Base-by-base conservation (phyloP, 768 basidiomycete species). In the Neoboletus subvelutipes region DNA sequence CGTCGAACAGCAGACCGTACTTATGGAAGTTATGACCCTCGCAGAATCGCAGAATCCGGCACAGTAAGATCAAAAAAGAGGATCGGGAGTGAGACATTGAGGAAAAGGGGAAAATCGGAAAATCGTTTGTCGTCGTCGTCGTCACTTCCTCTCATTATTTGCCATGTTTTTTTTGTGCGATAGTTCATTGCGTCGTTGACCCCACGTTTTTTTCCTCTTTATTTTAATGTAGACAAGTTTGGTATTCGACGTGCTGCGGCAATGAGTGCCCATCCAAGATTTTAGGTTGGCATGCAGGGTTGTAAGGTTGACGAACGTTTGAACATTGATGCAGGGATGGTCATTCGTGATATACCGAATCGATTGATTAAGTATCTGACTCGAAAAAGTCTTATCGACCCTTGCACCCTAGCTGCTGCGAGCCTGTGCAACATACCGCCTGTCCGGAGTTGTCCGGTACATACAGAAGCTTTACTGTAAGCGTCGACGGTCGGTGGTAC, bases 21-120 rank as follows among this genome's bases (percentile, higher is more conserved):
- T 93, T 55, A 92, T 92, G 88, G 91, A 94, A 67, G 83, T 92
- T 57, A 90, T 92, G 88, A 78, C 80, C 50, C 76, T 81, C 67
- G 89, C 89, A 29, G 87, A 88, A 61, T 28, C 62, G 13, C 66
- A 63, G 28, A 54, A 37, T n/a, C 54, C 50, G 28, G 36, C 57
- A 2, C 52, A 66, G 59, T 64, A 33, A 33, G 3, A 33, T n/a
- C 11, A 33, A 11, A 12, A 12, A 1, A 11, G 11, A 10, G 8
- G 11, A 11, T 4, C 28, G 28, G 28, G 31, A 12, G 31, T 12
- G 12, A 4, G n/a, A n/a, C n/a, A n/a, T n/a, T n/a, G n/a, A 11
- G 1, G 31, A 5, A 5, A 5, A 5, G 13, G 34, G 34, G 13
- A 34, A 13, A 34, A 34, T 1, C 34, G 13, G 34, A 34, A 6